Evolutionary conservation across 2,329 filamentous ascomycete species (phyloP).

Genomic region (Trichoderma simmonsii): DNA sequence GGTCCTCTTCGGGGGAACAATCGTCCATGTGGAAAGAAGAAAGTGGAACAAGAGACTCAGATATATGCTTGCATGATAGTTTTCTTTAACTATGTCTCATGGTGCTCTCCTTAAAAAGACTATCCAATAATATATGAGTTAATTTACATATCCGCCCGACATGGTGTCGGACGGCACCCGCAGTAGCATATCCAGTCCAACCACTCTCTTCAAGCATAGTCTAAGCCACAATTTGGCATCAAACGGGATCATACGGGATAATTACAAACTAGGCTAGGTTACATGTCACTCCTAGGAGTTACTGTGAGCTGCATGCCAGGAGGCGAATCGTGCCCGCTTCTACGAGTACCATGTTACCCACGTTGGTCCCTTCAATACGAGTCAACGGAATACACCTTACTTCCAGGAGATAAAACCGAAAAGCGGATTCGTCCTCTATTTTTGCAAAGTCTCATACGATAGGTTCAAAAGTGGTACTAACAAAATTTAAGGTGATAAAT

Average conservation of each 20-base stretch:
- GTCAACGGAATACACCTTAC: background rate
- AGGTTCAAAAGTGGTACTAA: background rate
- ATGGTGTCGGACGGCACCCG: background rate
- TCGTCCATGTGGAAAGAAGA: background rate
- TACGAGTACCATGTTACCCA: background rate
- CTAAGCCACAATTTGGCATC: background rate
- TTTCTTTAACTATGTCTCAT: background rate
- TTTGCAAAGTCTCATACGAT: background rate
- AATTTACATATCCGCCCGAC: background rate
- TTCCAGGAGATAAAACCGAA: background rate
- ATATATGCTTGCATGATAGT: background rate
- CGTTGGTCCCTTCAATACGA: background rate
- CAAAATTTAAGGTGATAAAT: background rate
- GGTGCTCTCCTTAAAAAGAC: background rate
- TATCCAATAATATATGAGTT: background rate
- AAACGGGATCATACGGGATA: background rate
- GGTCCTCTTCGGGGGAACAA: background rate
- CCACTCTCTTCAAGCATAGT: background rate
- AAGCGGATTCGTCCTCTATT: background rate
- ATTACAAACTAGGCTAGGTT: background rate
- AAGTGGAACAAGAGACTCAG: background rate
- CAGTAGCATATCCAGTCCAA: background rate
- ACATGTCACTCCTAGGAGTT: background rate
- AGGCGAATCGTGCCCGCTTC: background rate
- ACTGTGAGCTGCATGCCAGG: too few relatives aligned